Conservation (phyloP, 148 eudicot genomes). For the Nyssa sinensis region DNA sequence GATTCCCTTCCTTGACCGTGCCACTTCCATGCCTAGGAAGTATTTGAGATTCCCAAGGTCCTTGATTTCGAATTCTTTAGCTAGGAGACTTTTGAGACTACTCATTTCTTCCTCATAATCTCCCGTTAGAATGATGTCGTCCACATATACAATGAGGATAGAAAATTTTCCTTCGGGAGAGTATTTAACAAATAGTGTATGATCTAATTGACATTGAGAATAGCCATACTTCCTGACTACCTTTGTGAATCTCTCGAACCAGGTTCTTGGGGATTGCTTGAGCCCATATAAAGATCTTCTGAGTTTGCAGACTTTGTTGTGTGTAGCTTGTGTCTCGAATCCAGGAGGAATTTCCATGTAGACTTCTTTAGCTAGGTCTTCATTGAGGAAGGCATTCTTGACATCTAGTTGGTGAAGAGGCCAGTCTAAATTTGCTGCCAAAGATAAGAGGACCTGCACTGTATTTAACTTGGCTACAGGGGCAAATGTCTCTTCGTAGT, state of each 20-base stretch:
- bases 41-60: background rate
- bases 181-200: background rate
- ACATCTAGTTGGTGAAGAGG: background rate
- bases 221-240: background rate
- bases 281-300: too few species aligned
- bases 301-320: too few species aligned
- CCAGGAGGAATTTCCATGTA: too few species aligned
- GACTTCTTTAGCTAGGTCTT: background rate
- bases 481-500: too few species aligned
- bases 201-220: background rate
- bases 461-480: too few species aligned
- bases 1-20: conserved; percentile 1
- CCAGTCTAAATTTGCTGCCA: background rate
- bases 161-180: background rate
- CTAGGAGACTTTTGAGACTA: background rate
- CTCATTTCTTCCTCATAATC: conserved; percentile 1
- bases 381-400: background rate
- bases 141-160: background rate
- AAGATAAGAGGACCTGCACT: too few species aligned
- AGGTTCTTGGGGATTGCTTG: background rate
- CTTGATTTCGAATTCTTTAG: background rate
- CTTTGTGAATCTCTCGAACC: conserved; percentile 1
- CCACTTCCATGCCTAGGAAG: conserved; percentile 3
- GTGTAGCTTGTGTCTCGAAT: too few species aligned
- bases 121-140: background rate